phyloP scores from a whole-genome alignment of 805 yeast species.

The Isabelozyma rhagii region DNA sequence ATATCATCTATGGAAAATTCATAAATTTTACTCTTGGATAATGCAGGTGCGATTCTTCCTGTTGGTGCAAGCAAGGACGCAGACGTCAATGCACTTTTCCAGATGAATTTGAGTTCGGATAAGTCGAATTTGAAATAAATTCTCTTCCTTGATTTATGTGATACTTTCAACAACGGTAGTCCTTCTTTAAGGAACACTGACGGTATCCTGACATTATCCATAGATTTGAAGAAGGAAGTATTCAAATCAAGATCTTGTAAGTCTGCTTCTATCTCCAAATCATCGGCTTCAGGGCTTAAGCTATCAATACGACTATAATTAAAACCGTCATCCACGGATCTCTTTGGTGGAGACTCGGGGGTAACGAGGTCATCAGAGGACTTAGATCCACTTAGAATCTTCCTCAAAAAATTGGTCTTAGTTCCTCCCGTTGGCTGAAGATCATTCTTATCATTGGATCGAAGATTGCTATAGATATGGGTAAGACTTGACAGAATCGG shows the following conservation, averaged over 20 bases:
- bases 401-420: background rate
- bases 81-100: constrained; percentile 41
- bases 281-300: background rate
- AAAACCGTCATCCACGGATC: background rate
- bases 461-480: background rate
- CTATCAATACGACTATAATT: background rate
- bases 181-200: constrained; percentile 54
- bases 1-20: constrained; percentile 57
- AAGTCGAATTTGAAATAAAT: constrained; percentile 56
- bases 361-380: background rate
- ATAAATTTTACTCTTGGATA: constrained; percentile 28
- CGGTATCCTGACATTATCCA: constrained; percentile 31
- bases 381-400: background rate
- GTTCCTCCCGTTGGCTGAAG: background rate
- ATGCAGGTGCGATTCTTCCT: constrained; percentile 10
- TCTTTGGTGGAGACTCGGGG: background rate
- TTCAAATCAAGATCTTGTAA: constrained; percentile 7
- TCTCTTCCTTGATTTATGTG: constrained; percentile 65
- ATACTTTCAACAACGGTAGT: constrained; percentile 60
- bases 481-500: background rate
- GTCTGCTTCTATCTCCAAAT: background rate
- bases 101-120: constrained; percentile 49
- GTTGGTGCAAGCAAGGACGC: constrained; percentile 9
- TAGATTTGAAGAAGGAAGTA: constrained; percentile 7
- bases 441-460: background rate